phyloP scores from a whole-genome alignment of 306 rosid genomes.

The Vicia villosa region DNA sequence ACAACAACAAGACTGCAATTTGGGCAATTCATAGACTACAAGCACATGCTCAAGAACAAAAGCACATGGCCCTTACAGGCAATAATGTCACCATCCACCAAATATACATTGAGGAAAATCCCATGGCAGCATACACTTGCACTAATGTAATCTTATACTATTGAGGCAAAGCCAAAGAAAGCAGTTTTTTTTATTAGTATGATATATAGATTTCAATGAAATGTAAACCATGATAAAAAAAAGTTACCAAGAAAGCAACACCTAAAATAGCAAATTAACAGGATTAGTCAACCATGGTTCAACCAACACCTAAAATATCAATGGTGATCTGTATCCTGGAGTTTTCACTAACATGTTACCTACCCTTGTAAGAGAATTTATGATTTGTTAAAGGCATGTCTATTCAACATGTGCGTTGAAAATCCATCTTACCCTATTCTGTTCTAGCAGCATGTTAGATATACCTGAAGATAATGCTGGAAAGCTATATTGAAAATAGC shows the following conservation, averaged over 20 bases:
- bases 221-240: constrained; percentile 21
- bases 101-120: constrained; percentile 31
- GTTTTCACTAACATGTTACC: constrained; percentile 33
- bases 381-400: neutral
- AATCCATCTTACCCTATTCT: neutral
- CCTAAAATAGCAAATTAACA: constrained; percentile 17
- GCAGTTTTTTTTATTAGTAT: constrained; percentile 10
- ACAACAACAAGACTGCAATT: constrained; percentile 46
- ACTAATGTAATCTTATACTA: constrained; percentile 33
- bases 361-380: constrained; percentile 25
- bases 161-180: constrained; percentile 27
- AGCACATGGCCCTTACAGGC: constrained; percentile 59
- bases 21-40: constrained; percentile 45
- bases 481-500: constrained; percentile 18
- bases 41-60: constrained; percentile 62
- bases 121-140: neutral
- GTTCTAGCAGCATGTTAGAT: neutral
- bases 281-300: constrained; percentile 21
- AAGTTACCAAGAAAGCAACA: constrained; percentile 23
- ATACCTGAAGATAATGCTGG: neutral
- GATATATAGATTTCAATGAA: constrained; percentile 20
- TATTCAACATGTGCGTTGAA: neutral
- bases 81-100: constrained; percentile 33
- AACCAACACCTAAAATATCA: too few species aligned
- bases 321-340: constrained; percentile 4